Conservation (phyloP, 176 grass and related monocot species). For the Otatea glauca region DNA sequence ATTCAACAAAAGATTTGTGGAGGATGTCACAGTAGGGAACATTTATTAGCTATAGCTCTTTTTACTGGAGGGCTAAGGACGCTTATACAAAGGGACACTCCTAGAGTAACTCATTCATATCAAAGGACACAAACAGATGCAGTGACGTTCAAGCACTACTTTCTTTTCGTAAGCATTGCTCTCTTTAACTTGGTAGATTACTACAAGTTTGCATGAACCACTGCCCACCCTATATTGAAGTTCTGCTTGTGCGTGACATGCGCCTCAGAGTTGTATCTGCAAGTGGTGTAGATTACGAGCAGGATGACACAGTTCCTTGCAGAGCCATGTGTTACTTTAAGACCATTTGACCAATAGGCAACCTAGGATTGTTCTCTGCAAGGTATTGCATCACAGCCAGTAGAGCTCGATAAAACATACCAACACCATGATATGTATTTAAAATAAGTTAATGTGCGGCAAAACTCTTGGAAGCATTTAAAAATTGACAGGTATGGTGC, state of each 20-base stretch:
- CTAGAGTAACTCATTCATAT: constrained; percentile 22
- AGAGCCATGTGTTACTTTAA: constrained; percentile 34
- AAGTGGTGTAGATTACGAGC: constrained; percentile 23
- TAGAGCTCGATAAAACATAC: background rate
- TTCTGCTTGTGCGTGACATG: constrained; percentile 31
- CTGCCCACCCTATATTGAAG: background rate
- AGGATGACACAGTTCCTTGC: constrained; percentile 27
- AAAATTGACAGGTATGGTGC: constrained; percentile 8
- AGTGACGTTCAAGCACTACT: background rate
- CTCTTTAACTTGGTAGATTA: constrained; percentile 26
- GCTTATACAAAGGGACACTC: background rate
- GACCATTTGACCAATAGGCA: constrained; percentile 13
- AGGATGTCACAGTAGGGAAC: background rate
- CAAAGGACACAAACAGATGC: background rate
- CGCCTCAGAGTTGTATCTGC: background rate
- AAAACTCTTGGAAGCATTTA: constrained; percentile 17
- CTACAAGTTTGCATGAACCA: background rate
- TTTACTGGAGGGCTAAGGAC: constrained; percentile 30
- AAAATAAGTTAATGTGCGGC: background rate
- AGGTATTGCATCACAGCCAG: constrained; percentile 7
- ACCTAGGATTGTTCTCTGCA: background rate
- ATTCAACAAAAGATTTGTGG: constrained; percentile 24
- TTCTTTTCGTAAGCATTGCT: constrained; percentile 25
- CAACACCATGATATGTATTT: constrained; percentile 10
- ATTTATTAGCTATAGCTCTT: constrained; percentile 36